Percentiles rank a stretch among this genome's conserved stretches.
These are phyloP conservation scores for Yamadazyma diospyri DNA, from an alignment of 1,139 yeast species.

Conservation along the genomic window DNA sequence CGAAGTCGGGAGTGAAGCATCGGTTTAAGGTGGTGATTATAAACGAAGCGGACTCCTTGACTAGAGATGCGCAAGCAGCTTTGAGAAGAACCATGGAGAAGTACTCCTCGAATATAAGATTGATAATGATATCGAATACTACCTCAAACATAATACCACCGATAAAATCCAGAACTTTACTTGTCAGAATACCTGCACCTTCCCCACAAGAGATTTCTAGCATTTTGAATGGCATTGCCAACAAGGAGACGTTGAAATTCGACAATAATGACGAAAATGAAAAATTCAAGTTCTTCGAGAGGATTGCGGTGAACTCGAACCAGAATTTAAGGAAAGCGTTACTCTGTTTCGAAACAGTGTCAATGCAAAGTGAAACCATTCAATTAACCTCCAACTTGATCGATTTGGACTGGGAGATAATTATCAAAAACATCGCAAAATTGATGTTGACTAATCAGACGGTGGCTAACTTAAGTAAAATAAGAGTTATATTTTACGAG, in stretches of 20 bases:
- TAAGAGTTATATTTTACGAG: constrained; percentile 78
- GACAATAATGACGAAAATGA: constrained; percentile 22
- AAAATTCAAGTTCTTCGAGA: constrained; percentile 38
- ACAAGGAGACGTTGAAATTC: constrained; percentile 51
- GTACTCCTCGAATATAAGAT: constrained; percentile 81
- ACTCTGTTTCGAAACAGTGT: constrained; percentile 78
- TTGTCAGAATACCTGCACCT: constrained; percentile 87
- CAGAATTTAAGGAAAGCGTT: constrained; percentile 78
- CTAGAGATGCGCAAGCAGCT: constrained; percentile 97
- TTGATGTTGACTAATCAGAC: constrained; percentile 58
- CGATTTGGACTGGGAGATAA: constrained; percentile 83
- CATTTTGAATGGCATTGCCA: constrained; percentile 55
- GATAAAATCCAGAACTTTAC: constrained; percentile 85
- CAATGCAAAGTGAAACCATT: constrained; percentile 64
- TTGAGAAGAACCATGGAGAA: constrained; percentile 97
- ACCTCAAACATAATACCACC: constrained; percentile 93
- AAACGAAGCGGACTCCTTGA: constrained; percentile 89
- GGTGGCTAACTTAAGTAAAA: constrained; percentile 69
- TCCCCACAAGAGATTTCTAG: constrained; percentile 48
- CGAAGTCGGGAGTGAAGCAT: constrained; percentile 41
- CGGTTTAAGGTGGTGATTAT: constrained; percentile 88
- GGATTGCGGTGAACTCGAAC: constrained; percentile 54
- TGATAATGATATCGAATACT: constrained; percentile 81
- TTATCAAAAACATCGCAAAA: constrained; percentile 61
- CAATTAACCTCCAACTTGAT: constrained; percentile 30